Percentiles rank a stretch among this genome's conserved stretches.
phyloP scores from a whole-genome alignment of 768 basidiomycete species.

The Cystofilobasidium capitatum region DNA sequence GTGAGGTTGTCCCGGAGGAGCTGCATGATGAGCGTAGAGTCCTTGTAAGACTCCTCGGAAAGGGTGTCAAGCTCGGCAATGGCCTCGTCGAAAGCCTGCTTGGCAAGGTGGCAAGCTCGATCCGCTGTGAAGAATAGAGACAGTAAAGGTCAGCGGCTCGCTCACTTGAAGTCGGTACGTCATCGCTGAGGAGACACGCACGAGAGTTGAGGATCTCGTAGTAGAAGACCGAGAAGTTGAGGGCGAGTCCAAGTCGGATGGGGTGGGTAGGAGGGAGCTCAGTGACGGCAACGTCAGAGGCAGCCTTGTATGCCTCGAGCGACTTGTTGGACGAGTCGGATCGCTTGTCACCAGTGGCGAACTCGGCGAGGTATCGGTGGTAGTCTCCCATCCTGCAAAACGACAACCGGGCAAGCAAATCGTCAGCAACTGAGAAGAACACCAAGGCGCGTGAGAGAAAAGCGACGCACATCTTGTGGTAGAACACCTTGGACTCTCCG shows the following conservation, averaged over 20 bases:
- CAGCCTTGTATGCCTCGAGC: slow-evolving; percentile 81
- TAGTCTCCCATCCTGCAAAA: slow-evolving; percentile 89
- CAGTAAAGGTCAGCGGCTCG: background rate
- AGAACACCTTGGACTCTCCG: slow-evolving; percentile 97
- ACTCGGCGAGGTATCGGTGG: slow-evolving; percentile 97
- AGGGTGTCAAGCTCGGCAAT: slow-evolving; percentile 98
- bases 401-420: slow-evolving; percentile 28
- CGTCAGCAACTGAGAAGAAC: background rate
- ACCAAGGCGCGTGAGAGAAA: no score
- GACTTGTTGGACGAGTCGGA: slow-evolving; percentile 96
- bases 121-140: slow-evolving; percentile 46
- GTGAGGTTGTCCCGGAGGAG: slow-evolving; percentile 93
- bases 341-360: slow-evolving; percentile 94
- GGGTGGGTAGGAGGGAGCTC: slow-evolving; percentile 86
- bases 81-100: slow-evolving; percentile 97
- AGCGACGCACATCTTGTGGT: slow-evolving; percentile 85
- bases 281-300: slow-evolving; percentile 90
- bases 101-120: slow-evolving; percentile 95
- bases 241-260: slow-evolving; percentile 92
- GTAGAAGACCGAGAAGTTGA: slow-evolving; percentile 99
- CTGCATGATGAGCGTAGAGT: slow-evolving; percentile 88
- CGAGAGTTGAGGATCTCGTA: slow-evolving; percentile 29
- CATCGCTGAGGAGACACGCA: background rate
- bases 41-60: slow-evolving; percentile 98
- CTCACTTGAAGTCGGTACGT: background rate